These are phyloP conservation scores for Trebouxia sp. DNA, from an alignment of 139 green algal genomes.

Conservation along the genomic window DNA sequence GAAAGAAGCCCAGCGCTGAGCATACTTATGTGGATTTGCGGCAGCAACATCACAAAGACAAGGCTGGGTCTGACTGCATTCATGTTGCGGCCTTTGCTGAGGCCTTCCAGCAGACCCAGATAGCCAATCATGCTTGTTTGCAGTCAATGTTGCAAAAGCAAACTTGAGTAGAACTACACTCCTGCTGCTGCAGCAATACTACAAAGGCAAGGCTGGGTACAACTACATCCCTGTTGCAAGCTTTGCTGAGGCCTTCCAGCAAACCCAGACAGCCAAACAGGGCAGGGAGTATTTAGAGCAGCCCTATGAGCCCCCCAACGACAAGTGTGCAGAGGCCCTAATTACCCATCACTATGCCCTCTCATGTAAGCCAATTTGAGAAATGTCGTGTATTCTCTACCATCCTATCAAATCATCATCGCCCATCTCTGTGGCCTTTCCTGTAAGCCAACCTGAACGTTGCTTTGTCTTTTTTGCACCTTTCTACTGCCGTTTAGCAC, in stretches of 20 bases:
- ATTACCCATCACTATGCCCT: constrained; percentile 23
- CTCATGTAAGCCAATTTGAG: background rate
- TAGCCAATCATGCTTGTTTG: constrained; percentile 12
- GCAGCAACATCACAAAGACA: constrained; percentile 41
- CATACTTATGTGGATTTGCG: no score
- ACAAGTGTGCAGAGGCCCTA: background rate
- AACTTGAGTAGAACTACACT: no score
- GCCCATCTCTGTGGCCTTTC: no score
- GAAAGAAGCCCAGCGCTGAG: no score
- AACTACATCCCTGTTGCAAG: constrained; percentile 5
- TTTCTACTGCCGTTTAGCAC: no score
- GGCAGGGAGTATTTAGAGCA: background rate
- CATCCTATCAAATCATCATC: no score
- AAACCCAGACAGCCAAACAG: constrained; percentile 10
- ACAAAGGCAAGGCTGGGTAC: constrained; percentile 11
- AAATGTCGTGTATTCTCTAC: no score
- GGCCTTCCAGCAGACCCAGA: constrained; percentile 28
- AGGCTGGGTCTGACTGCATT: constrained; percentile 22
- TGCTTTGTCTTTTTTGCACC: no score
- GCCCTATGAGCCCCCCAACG: constrained; percentile 22
- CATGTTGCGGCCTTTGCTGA: constrained; percentile 7
- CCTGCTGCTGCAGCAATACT: constrained; percentile 41
- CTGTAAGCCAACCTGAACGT: no score
- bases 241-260: constrained; percentile 33
- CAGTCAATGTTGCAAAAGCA: no score